Evolutionary conservation across 2,329 filamentous ascomycete species (phyloP), one percentile per base, ranked within the genome.

Genomic region (Rhynchosporium agropyri): DNA sequence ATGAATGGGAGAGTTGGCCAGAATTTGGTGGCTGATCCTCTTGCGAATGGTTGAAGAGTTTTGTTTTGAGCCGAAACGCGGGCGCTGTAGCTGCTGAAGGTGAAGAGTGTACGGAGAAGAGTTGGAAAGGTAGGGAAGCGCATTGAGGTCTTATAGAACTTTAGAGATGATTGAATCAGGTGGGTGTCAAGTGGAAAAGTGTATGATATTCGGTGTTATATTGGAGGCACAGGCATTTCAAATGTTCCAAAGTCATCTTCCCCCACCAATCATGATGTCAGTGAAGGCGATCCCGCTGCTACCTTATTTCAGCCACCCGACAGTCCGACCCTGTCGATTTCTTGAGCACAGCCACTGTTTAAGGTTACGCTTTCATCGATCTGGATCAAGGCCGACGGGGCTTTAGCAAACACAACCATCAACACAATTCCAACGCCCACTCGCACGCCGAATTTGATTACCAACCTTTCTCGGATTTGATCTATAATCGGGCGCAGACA

Each of bases 1-100:
- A 97, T 73, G 69, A 97, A 91, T 1, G 92, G 89, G 72, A 96
- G 89, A 1, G 83, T 84, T 59, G 91, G 88, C 85, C 94, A 92
- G 71, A 89, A 89, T 73, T 78, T 79, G 63, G 84, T 70, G 63
- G 76, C 70, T 50, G 74, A 78, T 46, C 70, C 70, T 71, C 77
- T 72, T 70, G 68, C 76, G 71, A 67, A 69, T 63, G 71, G 76
- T 69, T 71, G 74, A 40, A 74, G 68, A 58, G 68, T 68, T 71
- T 71, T 69, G 66, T 72, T 70, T 61, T 67, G 68, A 43, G 67
- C 50, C 56, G 67, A 57, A 38, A 66, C 65, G 38, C 71, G 69
- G 63, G 67, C 53, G 36, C 77, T 77, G 70, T 81, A 74, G 69
- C 74, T 79, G 65, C 80, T 81, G 64, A 84, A 72, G 4, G 78